Conservation (phyloP, 2,329 filamentous ascomycete species). For the Neonectria faginata region DNA sequence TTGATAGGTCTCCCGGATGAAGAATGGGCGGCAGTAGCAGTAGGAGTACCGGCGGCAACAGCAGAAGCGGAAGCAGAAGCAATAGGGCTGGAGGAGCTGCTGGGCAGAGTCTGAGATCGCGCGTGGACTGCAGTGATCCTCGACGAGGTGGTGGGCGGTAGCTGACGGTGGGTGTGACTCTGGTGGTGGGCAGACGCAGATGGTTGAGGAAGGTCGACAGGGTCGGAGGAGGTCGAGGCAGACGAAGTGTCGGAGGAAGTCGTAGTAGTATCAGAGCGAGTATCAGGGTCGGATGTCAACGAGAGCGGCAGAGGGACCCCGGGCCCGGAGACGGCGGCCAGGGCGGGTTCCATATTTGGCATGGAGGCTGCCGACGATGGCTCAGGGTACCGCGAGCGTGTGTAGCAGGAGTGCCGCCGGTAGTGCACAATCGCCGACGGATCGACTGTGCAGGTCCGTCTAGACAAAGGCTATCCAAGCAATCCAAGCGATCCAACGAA, state of each 20-base stretch:
- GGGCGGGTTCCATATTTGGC: conserved; percentile 43
- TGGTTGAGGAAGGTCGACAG: conserved; percentile 34
- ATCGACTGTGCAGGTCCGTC: conserved; percentile 4
- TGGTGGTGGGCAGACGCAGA: conserved; percentile 38
- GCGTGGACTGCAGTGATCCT: conserved; percentile 37
- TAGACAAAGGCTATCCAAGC: too few species aligned
- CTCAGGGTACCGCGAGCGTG: conserved; percentile 11
- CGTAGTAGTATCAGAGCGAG: conserved; percentile 41
- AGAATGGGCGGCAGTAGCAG: conserved; percentile 31
- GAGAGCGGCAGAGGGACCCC: conserved; percentile 40
- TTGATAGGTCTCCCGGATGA: conserved; percentile 57
- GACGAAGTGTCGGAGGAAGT: conserved; percentile 37
- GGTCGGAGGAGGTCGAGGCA: conserved; percentile 32
- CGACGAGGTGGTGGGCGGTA: conserved; percentile 29
- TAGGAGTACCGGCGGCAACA: conserved; percentile 1
- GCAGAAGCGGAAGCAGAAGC: conserved; percentile 29
- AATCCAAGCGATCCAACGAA: conserved; percentile 1
- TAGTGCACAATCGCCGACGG: conserved; percentile 23
- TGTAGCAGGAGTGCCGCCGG: conserved; percentile 4
- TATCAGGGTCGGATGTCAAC: conserved; percentile 38
- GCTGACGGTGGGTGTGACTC: conserved; percentile 29
- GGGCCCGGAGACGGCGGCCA: conserved; percentile 37
- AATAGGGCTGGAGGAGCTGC: conserved; percentile 28
- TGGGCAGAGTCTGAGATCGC: conserved; percentile 43
- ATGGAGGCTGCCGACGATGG: conserved; percentile 18